phyloP scores from a whole-genome alignment of 257 asterid species.

The Handroanthus guayacan region DNA sequence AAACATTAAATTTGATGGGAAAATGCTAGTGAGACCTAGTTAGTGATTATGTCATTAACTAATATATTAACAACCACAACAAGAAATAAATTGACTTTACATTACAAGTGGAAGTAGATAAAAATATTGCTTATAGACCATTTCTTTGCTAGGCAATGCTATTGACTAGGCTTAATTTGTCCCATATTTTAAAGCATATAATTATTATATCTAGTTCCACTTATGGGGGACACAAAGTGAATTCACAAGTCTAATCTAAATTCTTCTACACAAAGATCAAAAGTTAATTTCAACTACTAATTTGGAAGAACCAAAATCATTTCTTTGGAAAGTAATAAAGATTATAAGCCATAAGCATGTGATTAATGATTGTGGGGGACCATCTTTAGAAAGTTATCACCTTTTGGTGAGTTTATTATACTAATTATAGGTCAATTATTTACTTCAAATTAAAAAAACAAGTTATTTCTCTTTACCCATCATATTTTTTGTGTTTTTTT shows the following conservation, averaged over 20 bases:
- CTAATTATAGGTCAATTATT: not conserved
- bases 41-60: too few relatives aligned
- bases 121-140: not conserved
- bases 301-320: not conserved
- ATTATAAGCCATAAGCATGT: not conserved
- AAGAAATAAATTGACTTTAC: too few relatives aligned
- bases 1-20: too few relatives aligned
- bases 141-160: not conserved
- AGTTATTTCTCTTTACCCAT: not conserved
- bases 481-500: too few relatives aligned
- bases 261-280: not conserved
- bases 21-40: too few relatives aligned
- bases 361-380: not conserved
- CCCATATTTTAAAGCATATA: not conserved
- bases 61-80: too few relatives aligned
- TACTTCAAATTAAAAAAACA: not conserved
- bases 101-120: too few relatives aligned
- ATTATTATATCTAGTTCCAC: not conserved
- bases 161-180: not conserved
- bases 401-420: not conserved
- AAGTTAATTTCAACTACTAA: not conserved
- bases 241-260: not conserved
- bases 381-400: not conserved
- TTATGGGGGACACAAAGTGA: not conserved
- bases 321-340: not conserved